Conservation (phyloP, 2,329 filamentous ascomycete genomes). For the Fusarium veterinarium region DNA sequence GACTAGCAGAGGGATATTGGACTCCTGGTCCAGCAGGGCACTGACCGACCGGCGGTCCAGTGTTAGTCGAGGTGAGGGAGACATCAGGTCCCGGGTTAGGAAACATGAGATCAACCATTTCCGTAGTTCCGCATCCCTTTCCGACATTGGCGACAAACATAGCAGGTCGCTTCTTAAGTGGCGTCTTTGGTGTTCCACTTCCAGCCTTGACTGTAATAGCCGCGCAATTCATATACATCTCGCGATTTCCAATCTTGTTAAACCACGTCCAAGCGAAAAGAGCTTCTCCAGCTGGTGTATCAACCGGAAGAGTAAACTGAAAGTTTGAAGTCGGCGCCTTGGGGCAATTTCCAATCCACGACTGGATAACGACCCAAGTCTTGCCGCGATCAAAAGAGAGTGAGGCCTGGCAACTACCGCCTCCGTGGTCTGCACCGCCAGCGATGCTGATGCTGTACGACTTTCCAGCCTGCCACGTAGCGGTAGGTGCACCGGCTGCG, state of each 20-base stretch:
- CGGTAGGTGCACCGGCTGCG: conserved; percentile 62
- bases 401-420: conserved; percentile 80
- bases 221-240: conserved; percentile 90
- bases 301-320: conserved; percentile 71
- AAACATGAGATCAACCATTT: conserved; percentile 69
- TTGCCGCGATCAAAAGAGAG: conserved; percentile 77
- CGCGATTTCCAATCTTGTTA: conserved; percentile 79
- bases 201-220: conserved; percentile 68
- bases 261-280: conserved; percentile 83
- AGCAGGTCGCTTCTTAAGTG: conserved; percentile 67
- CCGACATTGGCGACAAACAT: conserved; percentile 78
- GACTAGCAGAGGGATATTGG: conserved; percentile 31
- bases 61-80: conserved; percentile 54
- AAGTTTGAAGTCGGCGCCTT: conserved; percentile 60
- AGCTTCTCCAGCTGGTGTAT: conserved; percentile 59
- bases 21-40: conserved; percentile 31
- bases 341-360: conserved; percentile 66
- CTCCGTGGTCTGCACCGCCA: conserved; percentile 71
- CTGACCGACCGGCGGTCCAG: conserved; percentile 35
- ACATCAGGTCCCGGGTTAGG: conserved; percentile 62
- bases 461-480: conserved; percentile 71
- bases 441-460: conserved; percentile 71
- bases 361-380: conserved; percentile 74
- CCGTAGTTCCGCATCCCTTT: conserved; percentile 52
- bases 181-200: conserved; percentile 39